Base-by-base conservation (phyloP, 306 rosid genomes). In the Nissolia schottii region DNA sequence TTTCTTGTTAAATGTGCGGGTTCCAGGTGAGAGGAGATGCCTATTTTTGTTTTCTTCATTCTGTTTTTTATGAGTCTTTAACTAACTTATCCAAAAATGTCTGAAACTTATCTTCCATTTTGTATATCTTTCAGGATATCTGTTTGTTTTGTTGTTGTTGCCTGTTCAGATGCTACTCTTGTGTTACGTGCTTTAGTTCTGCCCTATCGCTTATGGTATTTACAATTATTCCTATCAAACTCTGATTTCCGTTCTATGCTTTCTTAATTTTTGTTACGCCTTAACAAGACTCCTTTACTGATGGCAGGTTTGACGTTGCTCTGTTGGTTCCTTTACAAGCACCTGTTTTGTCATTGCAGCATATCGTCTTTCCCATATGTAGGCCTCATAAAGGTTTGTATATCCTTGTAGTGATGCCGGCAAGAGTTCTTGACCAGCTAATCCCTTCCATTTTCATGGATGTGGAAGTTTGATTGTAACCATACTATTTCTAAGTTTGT, bases 121-220 rank as follows among this genome's bases (percentile, higher is more conserved):
- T 66, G 43, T 60, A 27, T 68, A 9, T 46, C 29, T 86, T 83
- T 45, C 99, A 94, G 97, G 96, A 76, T 86, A 64, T 87, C 96
- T 25, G 79, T 94, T 80, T 94, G 97, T 67, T 94, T 94, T 87
- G 86, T 94, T 79, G 85, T 78, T 7, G 89, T 91, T 40, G 88
- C 99, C 67, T 94, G 96, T 74, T 94, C 97, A 79, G 95, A 94
- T 81, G 97, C 99, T 54, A 89, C 99, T 20, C 85, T 94, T 51
- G 66, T 85, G 45, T 78, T 94, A 48, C 84, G 95, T 67, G 96
- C 97, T 76, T 77, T 91, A 71, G 71, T 94, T 79, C 82, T 94
- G 81, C 97, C 98, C n/a, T 79, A 71, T 71, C 89, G 96, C 48
- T 80, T 94, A 82, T 94, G 97, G 97, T 94, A 91, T 46, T 69